A percentile compares a stretch with the other conserved stretches of the same genome.
phyloP scores from a whole-genome alignment of 2,329 filamentous ascomycete species.

The Blastomyces silverae region DNA sequence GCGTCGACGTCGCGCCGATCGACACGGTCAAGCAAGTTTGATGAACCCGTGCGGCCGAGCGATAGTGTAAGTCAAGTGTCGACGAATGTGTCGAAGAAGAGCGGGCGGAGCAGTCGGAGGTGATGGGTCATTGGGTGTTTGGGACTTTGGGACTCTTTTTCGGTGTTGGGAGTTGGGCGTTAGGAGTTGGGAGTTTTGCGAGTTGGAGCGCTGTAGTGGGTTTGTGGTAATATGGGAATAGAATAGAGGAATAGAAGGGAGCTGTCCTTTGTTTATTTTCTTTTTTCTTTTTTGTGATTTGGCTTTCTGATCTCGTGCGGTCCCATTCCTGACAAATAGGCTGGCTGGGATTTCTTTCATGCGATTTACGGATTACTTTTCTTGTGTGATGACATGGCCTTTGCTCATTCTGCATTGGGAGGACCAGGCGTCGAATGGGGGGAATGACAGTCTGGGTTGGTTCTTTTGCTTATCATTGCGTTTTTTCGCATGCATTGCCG shows the following conservation, averaged over 20 bases:
- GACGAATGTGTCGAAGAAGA: constrained; percentile 21
- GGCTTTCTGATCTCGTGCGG: not conserved
- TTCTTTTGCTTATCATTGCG: not conserved
- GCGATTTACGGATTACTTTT: not conserved
- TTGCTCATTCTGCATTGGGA: not conserved
- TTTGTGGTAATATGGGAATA: not conserved
- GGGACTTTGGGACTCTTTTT: not conserved
- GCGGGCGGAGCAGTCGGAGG: constrained; percentile 16
- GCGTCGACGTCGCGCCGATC: constrained; percentile 16
- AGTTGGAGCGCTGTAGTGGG: not conserved
- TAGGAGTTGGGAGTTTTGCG: not conserved
- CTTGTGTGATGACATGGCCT: not conserved
- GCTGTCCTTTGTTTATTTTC: not conserved
- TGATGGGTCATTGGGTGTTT: not conserved
- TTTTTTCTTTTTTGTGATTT: not conserved
- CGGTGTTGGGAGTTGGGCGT: not conserved
- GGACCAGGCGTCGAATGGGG: not conserved
- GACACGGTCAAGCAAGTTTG: constrained; percentile 30
- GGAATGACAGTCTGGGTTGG: not conserved
- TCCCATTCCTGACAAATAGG: no score
- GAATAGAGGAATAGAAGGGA: not conserved
- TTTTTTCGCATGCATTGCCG: not conserved
- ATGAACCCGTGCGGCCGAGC: constrained; percentile 34
- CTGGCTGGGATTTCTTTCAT: not conserved
- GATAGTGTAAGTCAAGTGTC: constrained; percentile 39